A percentile compares a stretch with the other conserved stretches of the same genome.
Conservation (phyloP, 345 rosid species). For the Balakata baccata region DNA sequence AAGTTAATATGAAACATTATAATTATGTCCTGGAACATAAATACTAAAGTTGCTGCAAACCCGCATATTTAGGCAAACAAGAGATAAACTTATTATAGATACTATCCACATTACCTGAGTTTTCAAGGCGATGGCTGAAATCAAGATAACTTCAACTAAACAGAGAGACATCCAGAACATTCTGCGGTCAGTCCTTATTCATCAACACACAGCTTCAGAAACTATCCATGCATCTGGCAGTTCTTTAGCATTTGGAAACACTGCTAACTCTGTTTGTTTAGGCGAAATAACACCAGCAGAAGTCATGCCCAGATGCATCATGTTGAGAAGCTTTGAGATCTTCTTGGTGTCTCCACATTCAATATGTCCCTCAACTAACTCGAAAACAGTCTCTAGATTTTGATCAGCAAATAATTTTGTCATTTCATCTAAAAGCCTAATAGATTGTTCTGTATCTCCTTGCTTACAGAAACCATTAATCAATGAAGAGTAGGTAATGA, state of each 20-base stretch:
- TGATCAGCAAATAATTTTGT: slow-evolving; percentile 21
- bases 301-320: slow-evolving; percentile 15
- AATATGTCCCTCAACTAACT: slow-evolving; percentile 20
- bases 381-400: slow-evolving; percentile 18
- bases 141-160: slow-evolving; percentile 1
- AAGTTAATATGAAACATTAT: neutral
- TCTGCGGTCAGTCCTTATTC: neutral
- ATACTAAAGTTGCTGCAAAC: neutral
- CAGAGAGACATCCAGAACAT: neutral
- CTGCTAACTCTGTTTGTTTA: slow-evolving; percentile 18
- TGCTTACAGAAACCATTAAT: slow-evolving; percentile 36
- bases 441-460: slow-evolving; percentile 27
- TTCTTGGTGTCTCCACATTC: slow-evolving; percentile 14
- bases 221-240: slow-evolving; percentile 14
- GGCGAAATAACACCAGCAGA: slow-evolving; percentile 9
- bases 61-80: slow-evolving; percentile 1
- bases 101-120: neutral
- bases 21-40: neutral
- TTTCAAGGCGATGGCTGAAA: neutral
- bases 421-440: slow-evolving; percentile 35
- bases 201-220: slow-evolving; percentile 31
- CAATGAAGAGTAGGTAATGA: slow-evolving; percentile 34
- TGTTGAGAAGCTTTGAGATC: slow-evolving; percentile 19
- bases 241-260: slow-evolving; percentile 11
- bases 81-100: neutral